A percentile compares a stretch with the other conserved stretches of the same genome.
Evolutionary conservation across 257 asterid species (phyloP).

Genomic region (Galeopsis tetrahit): DNA sequence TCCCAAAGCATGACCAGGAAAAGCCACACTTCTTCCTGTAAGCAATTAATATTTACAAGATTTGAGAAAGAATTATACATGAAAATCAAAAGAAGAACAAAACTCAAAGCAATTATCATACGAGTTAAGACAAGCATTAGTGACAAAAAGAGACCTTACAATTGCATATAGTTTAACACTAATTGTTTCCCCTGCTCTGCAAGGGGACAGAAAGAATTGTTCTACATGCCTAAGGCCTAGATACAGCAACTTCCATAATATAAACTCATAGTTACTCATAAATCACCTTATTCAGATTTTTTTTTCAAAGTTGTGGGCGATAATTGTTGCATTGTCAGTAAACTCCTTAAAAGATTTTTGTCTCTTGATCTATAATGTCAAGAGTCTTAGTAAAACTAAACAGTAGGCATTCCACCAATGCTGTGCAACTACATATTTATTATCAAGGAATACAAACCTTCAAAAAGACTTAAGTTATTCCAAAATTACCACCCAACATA

Average conservation of each 20-base stretch:
- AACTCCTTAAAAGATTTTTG: conserved; percentile 1
- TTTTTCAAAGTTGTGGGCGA: background rate
- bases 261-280: conserved; percentile 5
- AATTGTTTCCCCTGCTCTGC: conserved; percentile 14
- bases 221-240: background rate
- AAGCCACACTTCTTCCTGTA: conserved; percentile 96
- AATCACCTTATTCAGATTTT: conserved; percentile 16
- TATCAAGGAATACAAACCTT: conserved; percentile 24
- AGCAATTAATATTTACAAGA: conserved; percentile 21
- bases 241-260: conserved; percentile 1
- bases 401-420: background rate
- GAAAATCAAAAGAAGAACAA: conserved; percentile 22
- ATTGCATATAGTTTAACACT: conserved; percentile 21
- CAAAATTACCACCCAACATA: background rate
- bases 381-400: conserved; percentile 1
- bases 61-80: conserved; percentile 21
- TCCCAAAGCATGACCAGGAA: conserved; percentile 98
- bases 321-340: background rate
- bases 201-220: conserved; percentile 21
- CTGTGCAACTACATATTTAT: conserved; percentile 2
- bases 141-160: conserved; percentile 17
- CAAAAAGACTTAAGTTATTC: conserved; percentile 6
- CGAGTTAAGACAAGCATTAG: conserved; percentile 15
- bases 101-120: background rate
- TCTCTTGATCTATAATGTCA: conserved; percentile 2